These are phyloP conservation scores for Coniferiporia sulphurascens DNA, from an alignment of 1,284 basidiomycete genomes.

Conservation along the genomic window DNA sequence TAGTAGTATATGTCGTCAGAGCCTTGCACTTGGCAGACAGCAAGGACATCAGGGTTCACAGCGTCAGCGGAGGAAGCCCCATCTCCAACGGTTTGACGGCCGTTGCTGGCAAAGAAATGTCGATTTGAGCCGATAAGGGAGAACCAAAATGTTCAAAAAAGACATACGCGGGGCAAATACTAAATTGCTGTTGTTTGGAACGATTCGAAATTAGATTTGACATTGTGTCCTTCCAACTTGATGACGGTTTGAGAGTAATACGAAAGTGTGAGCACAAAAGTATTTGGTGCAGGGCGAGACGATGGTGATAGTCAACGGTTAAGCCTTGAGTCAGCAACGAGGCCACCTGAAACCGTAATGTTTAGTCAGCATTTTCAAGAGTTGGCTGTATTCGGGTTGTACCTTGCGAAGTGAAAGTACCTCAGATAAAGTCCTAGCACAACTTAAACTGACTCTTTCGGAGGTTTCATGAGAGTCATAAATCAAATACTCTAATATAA, in stretches of 20 bases:
- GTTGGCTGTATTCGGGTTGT: too few relatives aligned
- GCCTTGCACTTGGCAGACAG: conserved; percentile 77
- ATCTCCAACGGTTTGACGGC: conserved; percentile 90
- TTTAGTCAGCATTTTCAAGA: neutral
- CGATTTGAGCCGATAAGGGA: conserved; percentile 20
- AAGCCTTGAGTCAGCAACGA: neutral
- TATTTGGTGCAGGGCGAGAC: neutral
- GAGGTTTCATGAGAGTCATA: too few relatives aligned
- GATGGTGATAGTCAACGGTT: conserved; percentile 4
- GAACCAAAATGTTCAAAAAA: conserved; percentile 29
- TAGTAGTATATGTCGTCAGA: conserved; percentile 79
- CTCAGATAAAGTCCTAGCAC: too few relatives aligned
- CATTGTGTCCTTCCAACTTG: conserved; percentile 77
- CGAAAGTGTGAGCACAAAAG: neutral
- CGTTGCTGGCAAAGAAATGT: conserved; percentile 58
- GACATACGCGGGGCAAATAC: conserved; percentile 83
- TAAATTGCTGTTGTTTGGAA: conserved; percentile 73
- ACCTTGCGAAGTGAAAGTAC: too few relatives aligned
- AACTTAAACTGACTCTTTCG: too few relatives aligned
- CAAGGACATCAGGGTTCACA: conserved; percentile 67
- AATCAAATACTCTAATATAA: too few relatives aligned
- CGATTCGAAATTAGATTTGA: conserved; percentile 63
- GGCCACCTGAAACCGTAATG: neutral
- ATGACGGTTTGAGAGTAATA: conserved; percentile 20
- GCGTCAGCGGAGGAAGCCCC: conserved; percentile 79